These are phyloP conservation scores for Phytophthora idaei DNA, from an alignment of 352 stramenopile species.

Conservation along the genomic window DNA sequence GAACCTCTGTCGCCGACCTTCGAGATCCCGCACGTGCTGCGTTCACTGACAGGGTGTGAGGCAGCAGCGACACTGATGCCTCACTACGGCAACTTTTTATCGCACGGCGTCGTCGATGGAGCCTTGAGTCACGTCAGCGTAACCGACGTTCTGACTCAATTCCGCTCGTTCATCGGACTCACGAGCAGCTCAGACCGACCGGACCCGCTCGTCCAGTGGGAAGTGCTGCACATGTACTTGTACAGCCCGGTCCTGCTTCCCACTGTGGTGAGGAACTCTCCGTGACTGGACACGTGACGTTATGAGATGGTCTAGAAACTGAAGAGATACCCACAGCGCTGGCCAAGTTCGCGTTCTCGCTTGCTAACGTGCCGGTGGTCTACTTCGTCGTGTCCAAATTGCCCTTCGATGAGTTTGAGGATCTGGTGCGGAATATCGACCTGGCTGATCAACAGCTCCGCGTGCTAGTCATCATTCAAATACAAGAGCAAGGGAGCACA, in stretches of 20 bases:
- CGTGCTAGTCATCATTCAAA: conserved; percentile 61
- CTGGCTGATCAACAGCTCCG: conserved; percentile 37
- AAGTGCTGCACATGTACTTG: conserved; percentile 56
- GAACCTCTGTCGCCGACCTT: conserved; percentile 49
- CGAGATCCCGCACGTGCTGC: conserved; percentile 50
- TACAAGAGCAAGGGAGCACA: conserved; percentile 24
- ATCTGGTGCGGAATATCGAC: conserved; percentile 44
- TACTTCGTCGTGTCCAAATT: conserved; percentile 56
- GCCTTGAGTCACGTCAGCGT: conserved; percentile 38
- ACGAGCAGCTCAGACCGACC: conserved; percentile 27
- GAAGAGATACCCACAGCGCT: conserved; percentile 1
- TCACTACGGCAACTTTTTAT: conserved; percentile 43
- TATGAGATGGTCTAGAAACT: conserved; percentile 4
- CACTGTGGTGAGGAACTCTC: conserved; percentile 50
- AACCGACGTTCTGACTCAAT: conserved; percentile 44
- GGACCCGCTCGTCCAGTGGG: conserved; percentile 38
- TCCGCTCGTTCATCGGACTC: conserved; percentile 51
- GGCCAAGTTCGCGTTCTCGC: conserved; percentile 23
- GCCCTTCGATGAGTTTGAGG: conserved; percentile 11
- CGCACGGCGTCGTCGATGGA: conserved; percentile 35
- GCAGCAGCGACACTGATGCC: conserved; percentile 28
- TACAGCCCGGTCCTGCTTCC: conserved; percentile 44
- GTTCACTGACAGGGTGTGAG: conserved; percentile 8
- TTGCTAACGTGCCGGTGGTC: conserved; percentile 24
- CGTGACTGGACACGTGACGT: conserved; percentile 44